phyloP scores from a whole-genome alignment of 495 filamentous ascomycete genomes.

The Annulohypoxylon maeteangense region DNA sequence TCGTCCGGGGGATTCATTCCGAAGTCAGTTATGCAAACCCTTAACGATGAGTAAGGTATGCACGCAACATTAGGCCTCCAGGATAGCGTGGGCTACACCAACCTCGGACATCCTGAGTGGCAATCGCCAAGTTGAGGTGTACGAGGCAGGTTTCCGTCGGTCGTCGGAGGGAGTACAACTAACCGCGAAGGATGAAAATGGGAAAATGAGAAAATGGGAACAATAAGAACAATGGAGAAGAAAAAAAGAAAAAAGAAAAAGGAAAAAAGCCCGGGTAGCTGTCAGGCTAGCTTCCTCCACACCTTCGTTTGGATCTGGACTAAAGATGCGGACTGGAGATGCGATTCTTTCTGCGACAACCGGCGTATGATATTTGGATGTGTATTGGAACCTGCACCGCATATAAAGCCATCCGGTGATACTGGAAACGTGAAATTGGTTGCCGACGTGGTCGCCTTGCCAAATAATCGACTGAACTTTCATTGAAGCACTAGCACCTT shows the following conservation, averaged over 20 bases:
- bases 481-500: not conserved
- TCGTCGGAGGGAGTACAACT: not conserved
- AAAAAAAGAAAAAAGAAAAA: too few relatives aligned
- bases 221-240: too few relatives aligned
- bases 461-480: too few relatives aligned
- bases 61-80: not conserved
- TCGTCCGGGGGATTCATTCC: not conserved
- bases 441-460: not conserved
- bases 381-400: not conserved
- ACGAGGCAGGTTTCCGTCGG: not conserved
- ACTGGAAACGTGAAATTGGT: not conserved
- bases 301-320: not conserved
- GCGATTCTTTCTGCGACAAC: not conserved
- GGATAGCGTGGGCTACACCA: slow-evolving; percentile 5
- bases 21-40: not conserved
- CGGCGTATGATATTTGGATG: not conserved
- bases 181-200: not conserved
- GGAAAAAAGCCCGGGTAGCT: too few relatives aligned
- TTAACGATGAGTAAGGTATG: not conserved
- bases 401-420: not conserved
- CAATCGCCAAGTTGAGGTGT: not conserved
- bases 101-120: not conserved
- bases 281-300: not conserved
- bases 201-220: too few relatives aligned
- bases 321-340: too few relatives aligned